Percentiles rank a stretch among this genome's conserved stretches.
These are phyloP conservation scores for Lactarius tabidus DNA, from an alignment of 768 basidiomycete species.

Conservation along the genomic window DNA sequence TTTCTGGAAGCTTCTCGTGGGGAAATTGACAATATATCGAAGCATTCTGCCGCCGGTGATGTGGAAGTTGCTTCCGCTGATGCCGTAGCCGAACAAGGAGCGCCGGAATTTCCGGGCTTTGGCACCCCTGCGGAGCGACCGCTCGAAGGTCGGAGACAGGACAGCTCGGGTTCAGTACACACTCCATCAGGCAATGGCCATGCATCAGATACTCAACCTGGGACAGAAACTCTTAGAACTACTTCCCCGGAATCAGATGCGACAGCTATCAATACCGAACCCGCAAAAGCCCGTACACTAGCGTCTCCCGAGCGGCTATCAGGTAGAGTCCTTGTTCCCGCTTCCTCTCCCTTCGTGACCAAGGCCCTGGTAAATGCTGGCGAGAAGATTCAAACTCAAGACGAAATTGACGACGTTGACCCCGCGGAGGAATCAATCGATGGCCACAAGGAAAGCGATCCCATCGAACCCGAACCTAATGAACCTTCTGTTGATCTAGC, in stretches of 20 bases:
- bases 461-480: slow-evolving; percentile 20
- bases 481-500: slow-evolving; percentile 1
- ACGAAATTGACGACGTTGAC: slow-evolving; percentile 20
- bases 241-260: slow-evolving; percentile 9
- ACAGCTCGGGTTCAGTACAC: not conserved
- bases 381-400: slow-evolving; percentile 1
- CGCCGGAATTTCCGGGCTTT: not conserved
- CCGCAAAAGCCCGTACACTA: not conserved
- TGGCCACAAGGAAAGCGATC: slow-evolving; percentile 17
- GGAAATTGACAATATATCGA: slow-evolving; percentile 5
- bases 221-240: not conserved
- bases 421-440: slow-evolving; percentile 4
- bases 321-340: slow-evolving; percentile 15
- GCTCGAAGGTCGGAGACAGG: slow-evolving; percentile 1
- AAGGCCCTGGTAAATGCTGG: not conserved
- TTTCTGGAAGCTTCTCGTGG: not conserved
- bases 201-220: not conserved
- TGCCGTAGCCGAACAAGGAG: not conserved
- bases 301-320: not conserved
- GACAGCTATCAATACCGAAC: slow-evolving; percentile 14
- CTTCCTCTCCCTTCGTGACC: slow-evolving; percentile 16
- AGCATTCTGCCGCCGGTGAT: not conserved
- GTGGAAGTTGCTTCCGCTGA: not conserved
- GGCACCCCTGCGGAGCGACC: not conserved
- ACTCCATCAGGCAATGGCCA: not conserved